Base-by-base conservation (phyloP, 2,329 filamentous ascomycete genomes). In the Sarocladium oryzae region DNA sequence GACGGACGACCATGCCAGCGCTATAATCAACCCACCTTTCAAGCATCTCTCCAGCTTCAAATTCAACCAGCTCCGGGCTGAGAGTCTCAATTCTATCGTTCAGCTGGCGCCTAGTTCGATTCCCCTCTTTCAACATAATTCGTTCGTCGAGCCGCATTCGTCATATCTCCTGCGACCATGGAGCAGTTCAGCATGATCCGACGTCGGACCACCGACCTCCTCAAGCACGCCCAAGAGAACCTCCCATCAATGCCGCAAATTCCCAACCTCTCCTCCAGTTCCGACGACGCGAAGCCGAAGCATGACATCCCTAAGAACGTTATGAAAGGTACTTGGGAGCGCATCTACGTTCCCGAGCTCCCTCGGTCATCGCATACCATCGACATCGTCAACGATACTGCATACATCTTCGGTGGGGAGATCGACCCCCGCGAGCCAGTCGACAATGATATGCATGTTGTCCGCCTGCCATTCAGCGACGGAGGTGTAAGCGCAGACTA, bases 381-480 rank as follows among this genome's bases (percentile, higher is more conserved):
- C 57, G 77, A 87, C 38, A 75, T 85, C 41, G 63, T 84, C 43
- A 69, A 69, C 30, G 69, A 75, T 23, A 69, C 69, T 35, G 76
- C 78, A 37, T 85, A 82, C 65, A 74, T 95, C 59, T 95, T 90
- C 61, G 89, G 89, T 54, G 89, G 89, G 57, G 88, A 93, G 65
- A 67, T 84, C 52, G 69, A 73, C 41, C 77, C 85, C 2, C 75
- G 82, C 45, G 71, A 87, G 61, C 84, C 85, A 6, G 76, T 85
- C 52, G 86, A 90, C 68, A 88, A 89, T 61, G 75, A 82, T 57
- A 76, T 93, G 64, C 84, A 90, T 62, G 69, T 81, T 50, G 61
- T 92, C 43, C 74, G 75, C 1, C 68, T 89, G 20, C 78, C 81
- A 4, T 78, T 75, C 57, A 79, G 75, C 63, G 73, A 71, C 54